Base-by-base conservation (phyloP, 2,329 filamentous ascomycete genomes). In the Rhytidhysteron rufulum region DNA sequence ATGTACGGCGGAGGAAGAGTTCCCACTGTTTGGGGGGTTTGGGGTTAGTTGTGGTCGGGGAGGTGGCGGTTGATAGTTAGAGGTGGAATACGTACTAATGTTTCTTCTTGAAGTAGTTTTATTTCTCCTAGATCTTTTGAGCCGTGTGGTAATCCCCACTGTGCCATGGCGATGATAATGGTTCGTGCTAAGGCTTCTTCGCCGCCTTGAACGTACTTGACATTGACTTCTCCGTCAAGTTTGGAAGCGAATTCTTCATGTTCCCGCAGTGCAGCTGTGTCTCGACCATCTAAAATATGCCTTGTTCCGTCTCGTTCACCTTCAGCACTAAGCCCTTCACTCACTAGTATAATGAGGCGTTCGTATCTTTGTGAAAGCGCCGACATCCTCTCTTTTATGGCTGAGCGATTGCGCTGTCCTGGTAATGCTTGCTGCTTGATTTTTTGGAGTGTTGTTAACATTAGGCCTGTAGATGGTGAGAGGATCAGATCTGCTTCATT, bases 401-500 rank as follows among this genome's bases (percentile, higher is more conserved):
- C 47, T 1, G 55, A 55, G 10, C 37, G 39, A 4, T 57, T 50
- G 2, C 44, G 49, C 38, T 79, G 74, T 0, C 83, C 82, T 0
- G 87, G 86, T 0, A 89, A 70, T 3, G 83, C 72, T 34, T 74
- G 78, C 54, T 95, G 90, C 31, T 82, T 84, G 19, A 85, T 73
- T 48, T 83, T 80, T 45, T 90, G 79, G 4, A 90, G 67, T 0
- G 79, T 86, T 1, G 86, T 86, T 16, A 86, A 56, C 1, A 95
- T 62, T 3, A 95, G 67, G 0, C 86, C 88, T 0, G 77, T 80
- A 0, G 70, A 72, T 0, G 86, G 80, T 0, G 86, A 86, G 4
- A 90, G 53, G 1, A 85, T 77, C 3, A 95, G 63, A 52, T 95
- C 89, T 3, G 86, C 83, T 58, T 88, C 85, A 5, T 70, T 65